Evolutionary conservation across 2,329 filamentous ascomycete genomes (phyloP).

Genomic region (Scytalidium lignicola): DNA sequence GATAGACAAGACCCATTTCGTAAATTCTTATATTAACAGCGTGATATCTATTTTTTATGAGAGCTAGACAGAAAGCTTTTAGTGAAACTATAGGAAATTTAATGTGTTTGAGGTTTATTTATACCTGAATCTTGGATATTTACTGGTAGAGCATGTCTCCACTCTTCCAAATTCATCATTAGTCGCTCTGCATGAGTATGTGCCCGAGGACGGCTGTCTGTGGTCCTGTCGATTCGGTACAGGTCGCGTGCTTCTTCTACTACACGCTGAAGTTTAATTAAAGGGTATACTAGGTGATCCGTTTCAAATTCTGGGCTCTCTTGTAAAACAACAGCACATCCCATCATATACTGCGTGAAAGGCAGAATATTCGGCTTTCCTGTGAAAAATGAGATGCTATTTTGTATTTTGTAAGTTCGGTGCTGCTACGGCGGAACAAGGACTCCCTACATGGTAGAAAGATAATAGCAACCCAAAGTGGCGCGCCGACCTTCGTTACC

Average conservation of each 20-base stretch:
- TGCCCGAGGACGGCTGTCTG: not conserved
- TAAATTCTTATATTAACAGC: not conserved
- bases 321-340: constrained; percentile 16
- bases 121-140: not conserved
- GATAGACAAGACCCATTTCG: not conserved
- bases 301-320: constrained; percentile 17
- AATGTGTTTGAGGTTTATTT: not conserved
- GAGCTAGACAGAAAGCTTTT: not conserved
- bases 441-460: constrained; percentile 5
- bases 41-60: not conserved
- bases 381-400: constrained; percentile 5
- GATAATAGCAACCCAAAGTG: constrained; percentile 17
- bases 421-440: constrained; percentile 7
- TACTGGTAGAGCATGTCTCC: not conserved
- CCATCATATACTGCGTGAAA: constrained; percentile 13
- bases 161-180: not conserved
- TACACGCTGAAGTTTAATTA: constrained; percentile 17
- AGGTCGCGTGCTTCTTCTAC: constrained; percentile 9
- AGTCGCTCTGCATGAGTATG: not conserved
- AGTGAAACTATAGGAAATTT: too few relatives aligned
- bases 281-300: constrained; percentile 18
- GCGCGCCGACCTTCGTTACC: constrained; percentile 9
- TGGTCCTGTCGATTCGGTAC: not conserved
- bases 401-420: constrained; percentile 7
- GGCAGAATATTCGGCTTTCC: constrained; percentile 9